Base-by-base conservation (phyloP, 306 rosid species). In the Cajanus cajan region DNA sequence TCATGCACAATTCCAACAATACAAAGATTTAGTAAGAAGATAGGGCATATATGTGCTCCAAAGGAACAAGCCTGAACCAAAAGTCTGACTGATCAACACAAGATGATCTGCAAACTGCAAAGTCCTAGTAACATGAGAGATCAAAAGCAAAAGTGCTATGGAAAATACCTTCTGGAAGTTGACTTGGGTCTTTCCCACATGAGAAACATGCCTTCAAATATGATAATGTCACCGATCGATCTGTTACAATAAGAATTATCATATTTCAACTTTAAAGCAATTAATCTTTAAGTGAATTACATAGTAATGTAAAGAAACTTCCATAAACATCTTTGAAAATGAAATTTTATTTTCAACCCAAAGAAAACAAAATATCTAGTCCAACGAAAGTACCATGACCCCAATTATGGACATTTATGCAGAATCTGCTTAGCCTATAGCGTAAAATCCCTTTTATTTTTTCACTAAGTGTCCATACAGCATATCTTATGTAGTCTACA, bases 151-250 rank as follows among this genome's bases (percentile, higher is more conserved):
- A 86, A 45, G 74, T 21, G 36, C 57, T 4, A 8, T 67, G 34
- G 72, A 74, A 77, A 75, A 39, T 89, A 92, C 98, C 97, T 87
- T 89, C 92, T 63, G 84, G 90, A 82, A 82, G 84, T 73, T 88
- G 85, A 80, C 80, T 89, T 7, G 91, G 94, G 72, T 90, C 93
- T 64, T 89, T 93, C 51, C 94, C 97, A 73, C 97, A 94, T 5
- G 96, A 92, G 84, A 92, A 94, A 84, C 98, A 94, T 47, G 91
- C 82, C 84, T 83, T 94, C 81, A 90, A 85, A 64, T 88, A 76
- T 51, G 89, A 83, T 21, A 94, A 85, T 55, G 88, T 61, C 73
- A 68, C 59, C 12, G 88, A 85, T 70, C 78, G 83, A 76, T 84
- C 93, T 82, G 87, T 86, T 68, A 81, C 77, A 83, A 75, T 16